Evolutionary conservation across 805 yeast species (phyloP).

Genomic region (Metschnikowia koreensis): DNA sequence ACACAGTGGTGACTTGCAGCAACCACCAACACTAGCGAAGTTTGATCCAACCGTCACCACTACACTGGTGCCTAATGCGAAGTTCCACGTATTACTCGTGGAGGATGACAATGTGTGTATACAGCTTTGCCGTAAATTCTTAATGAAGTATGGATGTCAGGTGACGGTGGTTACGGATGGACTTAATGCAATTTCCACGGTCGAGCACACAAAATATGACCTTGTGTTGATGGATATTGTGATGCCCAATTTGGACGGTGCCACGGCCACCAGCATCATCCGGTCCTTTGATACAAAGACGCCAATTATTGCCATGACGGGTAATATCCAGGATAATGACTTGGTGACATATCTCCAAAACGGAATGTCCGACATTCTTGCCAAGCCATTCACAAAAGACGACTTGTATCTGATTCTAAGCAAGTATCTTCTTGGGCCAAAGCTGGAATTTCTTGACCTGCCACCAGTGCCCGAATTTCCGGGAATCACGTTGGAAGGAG

Average conservation of each 20-base stretch:
- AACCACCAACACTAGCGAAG: constrained; percentile 17
- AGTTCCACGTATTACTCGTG: constrained; percentile 70
- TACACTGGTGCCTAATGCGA: constrained; percentile 34
- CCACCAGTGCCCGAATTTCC: constrained; percentile 14
- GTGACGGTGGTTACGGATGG: constrained; percentile 95
- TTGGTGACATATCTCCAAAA: constrained; percentile 75
- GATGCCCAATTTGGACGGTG: constrained; percentile 86
- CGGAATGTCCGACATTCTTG: constrained; percentile 90
- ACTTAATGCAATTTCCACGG: constrained; percentile 74
- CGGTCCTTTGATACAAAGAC: constrained; percentile 80
- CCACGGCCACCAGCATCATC: constrained; percentile 86
- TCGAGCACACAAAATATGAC: constrained; percentile 70
- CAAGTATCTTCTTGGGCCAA: constrained; percentile 54
- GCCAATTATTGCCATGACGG: constrained; percentile 94
- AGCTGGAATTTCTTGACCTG: constrained; percentile 17
- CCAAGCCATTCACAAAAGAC: constrained; percentile 90
- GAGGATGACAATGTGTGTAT: constrained; percentile 84
- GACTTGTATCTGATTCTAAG: constrained; percentile 77
- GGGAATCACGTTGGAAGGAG: constrained; percentile 12
- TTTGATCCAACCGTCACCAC: constrained; percentile 11
- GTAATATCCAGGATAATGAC: constrained; percentile 81
- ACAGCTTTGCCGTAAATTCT: constrained; percentile 75
- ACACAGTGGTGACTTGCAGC: not conserved
- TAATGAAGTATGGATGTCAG: constrained; percentile 85
- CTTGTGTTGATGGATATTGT: constrained; percentile 84